Conservation (phyloP, 768 basidiomycete species). For the Lactarius evosmus region DNA sequence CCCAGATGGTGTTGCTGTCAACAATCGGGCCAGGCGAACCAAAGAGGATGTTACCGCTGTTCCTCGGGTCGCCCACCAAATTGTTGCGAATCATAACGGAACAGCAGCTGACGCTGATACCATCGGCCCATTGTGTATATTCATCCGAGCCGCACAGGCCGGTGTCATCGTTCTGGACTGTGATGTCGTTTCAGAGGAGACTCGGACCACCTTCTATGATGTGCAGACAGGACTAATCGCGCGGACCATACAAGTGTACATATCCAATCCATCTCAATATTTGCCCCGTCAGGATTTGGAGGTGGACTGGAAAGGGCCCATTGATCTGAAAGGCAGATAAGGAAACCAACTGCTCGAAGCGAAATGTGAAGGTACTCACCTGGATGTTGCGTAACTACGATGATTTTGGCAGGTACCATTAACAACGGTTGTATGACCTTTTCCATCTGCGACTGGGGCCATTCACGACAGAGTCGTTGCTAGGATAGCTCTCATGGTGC, state of each 20-base stretch:
- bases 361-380: slow-evolving; percentile 39
- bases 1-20: slow-evolving; percentile 74
- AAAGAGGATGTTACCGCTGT: slow-evolving; percentile 77
- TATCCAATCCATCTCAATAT: slow-evolving; percentile 86
- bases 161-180: slow-evolving; percentile 78
- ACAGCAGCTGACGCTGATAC: slow-evolving; percentile 68
- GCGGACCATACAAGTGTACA: slow-evolving; percentile 70
- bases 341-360: background rate
- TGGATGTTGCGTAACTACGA: slow-evolving; percentile 66
- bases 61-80: slow-evolving; percentile 66
- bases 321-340: slow-evolving; percentile 52
- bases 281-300: slow-evolving; percentile 60
- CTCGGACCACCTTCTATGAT: slow-evolving; percentile 63
- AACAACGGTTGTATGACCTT: slow-evolving; percentile 69
- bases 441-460: slow-evolving; percentile 60
- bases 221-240: slow-evolving; percentile 82
- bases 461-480: slow-evolving; percentile 54
- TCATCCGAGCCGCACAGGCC: slow-evolving; percentile 67
- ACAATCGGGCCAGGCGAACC: slow-evolving; percentile 70
- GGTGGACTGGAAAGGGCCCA: slow-evolving; percentile 57
- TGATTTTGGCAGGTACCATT: slow-evolving; percentile 62
- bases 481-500: slow-evolving; percentile 74
- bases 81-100: slow-evolving; percentile 64
- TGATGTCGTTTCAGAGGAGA: slow-evolving; percentile 59
- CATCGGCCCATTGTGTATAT: slow-evolving; percentile 78